Base-by-base conservation (phyloP, 1,139 yeast genomes). In the Geotrichum cucujoidarum region DNA sequence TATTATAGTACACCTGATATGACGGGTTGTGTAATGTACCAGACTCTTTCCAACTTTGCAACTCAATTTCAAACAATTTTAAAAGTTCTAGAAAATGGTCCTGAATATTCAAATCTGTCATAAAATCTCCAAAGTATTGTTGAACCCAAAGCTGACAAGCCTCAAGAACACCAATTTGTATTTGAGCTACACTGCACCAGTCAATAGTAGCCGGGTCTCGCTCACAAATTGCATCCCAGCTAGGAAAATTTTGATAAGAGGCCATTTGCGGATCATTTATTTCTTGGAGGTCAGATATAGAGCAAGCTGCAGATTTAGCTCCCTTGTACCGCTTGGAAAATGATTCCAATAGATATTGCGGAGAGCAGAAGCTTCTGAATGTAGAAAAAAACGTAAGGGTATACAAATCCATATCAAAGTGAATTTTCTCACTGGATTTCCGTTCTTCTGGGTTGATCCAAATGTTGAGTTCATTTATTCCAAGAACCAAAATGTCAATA, bases 91-190 rank as follows among this genome's bases (percentile, higher is more conserved):
- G 76, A 61, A 88, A 76, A 8, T 77, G 72, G 24, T 73, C 71
- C 57, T 84, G 80, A 57, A 83, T 81, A 14, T 68, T 66, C 53
- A 83, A 62, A 57, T 85, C 88, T 61, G 81, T 83, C 4, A 84
- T 75, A 60, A 90, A 86, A 62, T 86, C 94, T 33, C 77, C 67
- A 62, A 83, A 88, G 60, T 85, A 86, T 56, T 83, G 82, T 45
- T 79, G 76, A 21, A 88, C 78, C 66, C 95, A 75, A 37, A 83
- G 76, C 45, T 81, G 77, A 51, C 88, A 71, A 1, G 89, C 87
- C 60, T 87, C 95, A 54, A 89, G 70, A 37, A 89, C 81, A 45
- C 95, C 95, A 46, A 84, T 75, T 60, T 89, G 95, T 47, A 89
- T 85, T 61, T 83, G 76, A 57, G 81, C 75, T 62, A 80, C 72